Evolutionary conservation across 768 basidiomycete species (phyloP), one percentile per base, ranked within the genome.

Genomic region (Mycena metata): DNA sequence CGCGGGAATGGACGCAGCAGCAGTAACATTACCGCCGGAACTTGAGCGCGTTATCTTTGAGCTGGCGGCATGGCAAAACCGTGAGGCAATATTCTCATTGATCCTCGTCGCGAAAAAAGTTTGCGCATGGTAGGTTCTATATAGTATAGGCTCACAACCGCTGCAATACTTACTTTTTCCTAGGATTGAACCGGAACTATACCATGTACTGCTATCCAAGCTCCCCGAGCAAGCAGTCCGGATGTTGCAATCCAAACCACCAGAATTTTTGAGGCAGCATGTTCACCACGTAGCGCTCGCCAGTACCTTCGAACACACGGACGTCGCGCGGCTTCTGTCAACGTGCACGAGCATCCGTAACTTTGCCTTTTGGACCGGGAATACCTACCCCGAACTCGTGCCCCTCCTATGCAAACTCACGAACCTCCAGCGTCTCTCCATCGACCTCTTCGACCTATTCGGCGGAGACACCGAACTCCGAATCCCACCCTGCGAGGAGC

Each of bases 281-380:
- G 68, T 69, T 23, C 63, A 52, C 16, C 63, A 64, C 30, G n/a
- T 69, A 10, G 68, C 68, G 1, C 51, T 69, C 30, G 52, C 61
- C 17, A 49, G n/a, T 16, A 6, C 19, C 5, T 46, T 45, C 1
- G 3, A 16, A 3, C 50, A 50, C 16, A 39, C 33, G 16, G 56
- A 60, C 1, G 39, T 64, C 17, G 19, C 49, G 19, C 42, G 35
- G 11, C n/a, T 69, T 26, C 63, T 69, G 16, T 60, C 68, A 19
- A 64, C 30, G 15, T 69, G 68, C 63, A 64, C 68, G 8, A 55
- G 59, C n/a, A 19, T 69, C 30, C 15, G 7, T 1, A 58, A 69
- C 30, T 51, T 69, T 3, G 50, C 62, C 6, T 0, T 64, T 17
- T 69, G 68, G 68, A 69, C 68, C 0, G 68, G 68, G 17, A 41